Evolutionary conservation across 2,329 filamentous ascomycete genomes (phyloP).

Genomic region (Ceratocystis huliohia): DNA sequence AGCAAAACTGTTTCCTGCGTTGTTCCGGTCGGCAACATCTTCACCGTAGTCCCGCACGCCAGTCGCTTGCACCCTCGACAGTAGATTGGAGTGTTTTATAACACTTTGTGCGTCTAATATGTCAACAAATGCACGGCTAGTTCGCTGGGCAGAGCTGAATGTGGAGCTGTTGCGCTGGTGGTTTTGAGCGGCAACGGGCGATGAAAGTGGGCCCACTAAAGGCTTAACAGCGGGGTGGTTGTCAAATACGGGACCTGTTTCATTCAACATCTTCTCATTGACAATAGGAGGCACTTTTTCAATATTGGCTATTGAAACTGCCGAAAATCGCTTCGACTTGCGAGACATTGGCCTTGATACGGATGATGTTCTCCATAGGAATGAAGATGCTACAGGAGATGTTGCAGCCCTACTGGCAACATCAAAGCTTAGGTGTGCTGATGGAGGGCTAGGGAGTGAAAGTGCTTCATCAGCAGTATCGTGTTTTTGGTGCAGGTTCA

Average conservation of each 20-base stretch:
- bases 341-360: slow-evolving; percentile 19
- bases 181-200: slow-evolving; percentile 7
- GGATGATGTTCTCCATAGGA: slow-evolving; percentile 7
- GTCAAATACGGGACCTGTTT: slow-evolving; percentile 15
- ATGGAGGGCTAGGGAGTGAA: slow-evolving; percentile 12
- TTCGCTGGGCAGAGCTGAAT: slow-evolving; percentile 15
- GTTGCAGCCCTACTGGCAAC: slow-evolving; percentile 1
- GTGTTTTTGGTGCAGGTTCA: slow-evolving; percentile 7
- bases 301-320: slow-evolving; percentile 4
- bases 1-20: slow-evolving; percentile 29
- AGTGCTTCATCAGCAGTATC: neutral
- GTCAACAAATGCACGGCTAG: slow-evolving; percentile 31
- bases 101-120: slow-evolving; percentile 46
- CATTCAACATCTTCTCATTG: neutral
- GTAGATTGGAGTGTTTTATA: slow-evolving; percentile 38
- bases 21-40: slow-evolving; percentile 51
- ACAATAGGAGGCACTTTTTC: slow-evolving; percentile 2
- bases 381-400: neutral
- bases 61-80: slow-evolving; percentile 36
- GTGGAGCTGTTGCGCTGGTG: slow-evolving; percentile 19
- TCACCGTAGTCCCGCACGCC: slow-evolving; percentile 48
- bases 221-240: slow-evolving; percentile 21
- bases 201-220: slow-evolving; percentile 7
- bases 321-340: slow-evolving; percentile 15
- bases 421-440: slow-evolving; percentile 8